Evolutionary conservation across 164 flowering plant genomes (phyloP), one percentile per base, ranked within the genome.

Genomic region (Litsea cubeba): DNA sequence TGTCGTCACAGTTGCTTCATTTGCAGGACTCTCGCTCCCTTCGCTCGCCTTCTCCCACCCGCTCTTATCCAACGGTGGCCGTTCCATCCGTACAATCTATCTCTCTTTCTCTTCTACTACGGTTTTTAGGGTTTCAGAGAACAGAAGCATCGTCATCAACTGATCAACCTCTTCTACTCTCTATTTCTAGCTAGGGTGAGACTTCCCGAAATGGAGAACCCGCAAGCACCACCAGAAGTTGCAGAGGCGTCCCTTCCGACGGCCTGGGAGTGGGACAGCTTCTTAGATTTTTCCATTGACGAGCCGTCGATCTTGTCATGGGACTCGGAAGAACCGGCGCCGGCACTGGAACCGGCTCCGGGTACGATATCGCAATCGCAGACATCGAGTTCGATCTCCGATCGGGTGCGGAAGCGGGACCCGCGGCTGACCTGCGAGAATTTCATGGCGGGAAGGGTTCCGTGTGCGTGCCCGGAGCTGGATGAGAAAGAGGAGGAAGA

Each of bases 401-500:
- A 76, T 72, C 83, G 85, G 77, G 78, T 85, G 2, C 71, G 96
- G 85, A 93, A 93, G 80, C 80, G 94, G 35, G 97, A 93, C 75
- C 98, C 98, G 66, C 79, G 92, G 79, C 49, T 94, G 83, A 72
- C 77, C 2, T 94, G 96, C 76, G 79, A 86, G 76, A 94, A 94
- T 70, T 92, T 86, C 75, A 50, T 94, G 71, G 97, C 97, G 14
- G 98, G 98, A 15, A 76, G 79, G 76, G 46, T 92, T 15, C 98
- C 98, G 2, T 92, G 98, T 71, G 84, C 97, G n/a, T 94, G 98
- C 68, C 98, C 98, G 12, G 98, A 94, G 84, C 11, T 91, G 10
- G 98, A 94, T 70, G 93, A 75, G 79, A 73, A 66, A 85, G 23
- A 81, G 24, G 69, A 57, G 32, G 83, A 74, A 74, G 91, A 76